Base-by-base conservation (phyloP, 768 basidiomycete genomes). In the Tricholoma flavovirens region DNA sequence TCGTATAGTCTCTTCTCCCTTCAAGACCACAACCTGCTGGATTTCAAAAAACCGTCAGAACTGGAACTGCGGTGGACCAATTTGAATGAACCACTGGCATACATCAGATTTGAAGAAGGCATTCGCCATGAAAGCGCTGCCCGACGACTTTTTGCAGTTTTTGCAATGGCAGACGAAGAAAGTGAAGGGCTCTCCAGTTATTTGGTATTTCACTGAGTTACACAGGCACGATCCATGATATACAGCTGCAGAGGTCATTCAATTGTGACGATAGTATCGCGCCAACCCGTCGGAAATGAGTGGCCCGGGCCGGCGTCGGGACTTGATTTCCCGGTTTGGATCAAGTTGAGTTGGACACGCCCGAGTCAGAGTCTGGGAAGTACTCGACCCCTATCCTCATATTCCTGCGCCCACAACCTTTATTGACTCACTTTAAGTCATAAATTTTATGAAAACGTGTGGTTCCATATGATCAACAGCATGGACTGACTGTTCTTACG, bases 101-200 rank as follows among this genome's bases (percentile, higher is more conserved):
- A 77, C 76, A 59, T 73, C 57, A 14, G 54, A 58, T 32, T 65
- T 62, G 57, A 74, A 76, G 54, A 74, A 71, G 5, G 63, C 62
- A 45, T 74, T 75, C 42, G 71, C 65, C 70, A 75, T 69, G 56
- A 75, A 75, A 15, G 73, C 72, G n/a, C 71, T 65, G 5, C 76
- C 75, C 15, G 70, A 73, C 17, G 71, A 67, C 61, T 76, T 76
- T 62, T 68, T 71, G 60, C 76, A 77, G 48, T 77, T 74, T n/a
- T 53, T 54, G 59, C 76, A 78, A 60, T 78, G 73, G 59, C 76
- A 77, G 1, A 76, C 67, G n/a, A 69, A 63, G 55, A 73, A 73
- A 1, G 69, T 64, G 51, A 73, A 36, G 3, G 75, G 76, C 30
- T 72, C 70, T 1, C 72, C 75, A 14, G 57, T 62, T 5, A 75